These are phyloP conservation scores for Pelargonium cotyledonis DNA, from an alignment of 441 rosid genomes.

Conservation along the genomic window DNA sequence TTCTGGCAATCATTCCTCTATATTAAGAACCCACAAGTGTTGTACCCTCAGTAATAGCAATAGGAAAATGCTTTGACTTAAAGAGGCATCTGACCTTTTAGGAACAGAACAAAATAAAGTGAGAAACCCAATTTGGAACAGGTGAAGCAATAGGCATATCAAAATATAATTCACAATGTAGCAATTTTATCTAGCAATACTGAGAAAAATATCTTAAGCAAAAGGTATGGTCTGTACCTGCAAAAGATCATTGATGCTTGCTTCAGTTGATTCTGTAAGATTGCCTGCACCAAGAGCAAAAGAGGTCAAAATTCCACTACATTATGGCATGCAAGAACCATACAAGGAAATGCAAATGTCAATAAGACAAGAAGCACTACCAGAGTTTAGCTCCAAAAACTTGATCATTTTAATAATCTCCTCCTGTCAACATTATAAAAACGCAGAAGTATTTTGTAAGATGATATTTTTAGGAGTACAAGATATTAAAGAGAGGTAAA, in stretches of 20 bases:
- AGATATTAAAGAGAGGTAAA: not conserved
- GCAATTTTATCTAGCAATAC: not conserved
- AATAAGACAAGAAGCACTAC: slow-evolving; percentile 12
- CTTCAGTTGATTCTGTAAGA: slow-evolving; percentile 50
- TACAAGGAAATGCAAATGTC: not conserved
- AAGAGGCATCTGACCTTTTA: not conserved
- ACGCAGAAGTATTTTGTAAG: not conserved
- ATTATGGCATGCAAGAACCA: not conserved
- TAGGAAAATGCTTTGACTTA: not conserved
- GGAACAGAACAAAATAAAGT: not conserved
- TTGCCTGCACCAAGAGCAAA: slow-evolving; percentile 42
- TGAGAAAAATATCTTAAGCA: not conserved
- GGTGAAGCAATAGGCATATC: not conserved
- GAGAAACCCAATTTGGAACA: too few species aligned
- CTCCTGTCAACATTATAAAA: slow-evolving; percentile 49
- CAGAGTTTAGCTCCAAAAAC: slow-evolving; percentile 49
- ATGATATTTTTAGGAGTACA: slow-evolving; percentile 3
- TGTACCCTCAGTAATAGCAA: not conserved
- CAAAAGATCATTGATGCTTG: slow-evolving; percentile 41
- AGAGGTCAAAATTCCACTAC: slow-evolving; percentile 18
- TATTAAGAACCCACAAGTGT: not conserved
- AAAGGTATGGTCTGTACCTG: slow-evolving; percentile 41
- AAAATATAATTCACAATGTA: not conserved
- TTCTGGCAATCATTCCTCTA: not conserved
- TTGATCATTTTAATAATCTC: slow-evolving; percentile 79